Percentiles rank a stretch among this genome's conserved stretches.
These are phyloP conservation scores for Ogataea hybrid DNA, from an alignment of 1,139 yeast species.

Conservation along the genomic window DNA sequence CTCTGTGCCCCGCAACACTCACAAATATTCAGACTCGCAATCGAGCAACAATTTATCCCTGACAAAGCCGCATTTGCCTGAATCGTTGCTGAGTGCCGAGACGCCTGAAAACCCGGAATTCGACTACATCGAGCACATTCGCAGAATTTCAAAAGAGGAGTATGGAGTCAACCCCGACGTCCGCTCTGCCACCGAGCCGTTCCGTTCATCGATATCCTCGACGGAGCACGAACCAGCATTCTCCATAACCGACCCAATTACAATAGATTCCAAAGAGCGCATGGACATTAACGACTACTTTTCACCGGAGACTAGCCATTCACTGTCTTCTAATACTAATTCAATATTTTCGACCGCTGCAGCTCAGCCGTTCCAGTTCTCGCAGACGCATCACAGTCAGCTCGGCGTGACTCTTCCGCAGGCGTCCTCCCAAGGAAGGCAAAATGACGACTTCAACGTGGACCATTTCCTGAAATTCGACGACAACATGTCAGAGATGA, in stretches of 20 bases:
- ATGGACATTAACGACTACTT: constrained; percentile 20
- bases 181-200: constrained; percentile 8
- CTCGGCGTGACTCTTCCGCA: constrained; percentile 7
- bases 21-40: background rate
- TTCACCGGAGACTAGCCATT: constrained; percentile 30
- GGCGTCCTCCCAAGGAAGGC: constrained; percentile 5
- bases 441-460: constrained; percentile 28
- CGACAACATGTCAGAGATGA: constrained; percentile 24
- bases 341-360: constrained; percentile 27
- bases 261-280: constrained; percentile 19
- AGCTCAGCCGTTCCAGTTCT: constrained; percentile 8
- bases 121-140: constrained; percentile 35
- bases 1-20: background rate
- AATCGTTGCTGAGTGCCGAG: constrained; percentile 13
- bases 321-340: constrained; percentile 29
- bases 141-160: constrained; percentile 33
- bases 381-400: constrained; percentile 1
- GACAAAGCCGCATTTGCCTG: constrained; percentile 22
- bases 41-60: constrained; percentile 16
- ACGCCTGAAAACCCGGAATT: constrained; percentile 28
- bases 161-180: constrained; percentile 27
- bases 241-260: constrained; percentile 20
- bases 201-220: constrained; percentile 14
- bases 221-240: constrained; percentile 17
- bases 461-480: constrained; percentile 32